Percentiles rank a stretch among this genome's conserved stretches.
Conservation (phyloP, 169 alveolate species). For the Cryptosporidium bovis region DNA sequence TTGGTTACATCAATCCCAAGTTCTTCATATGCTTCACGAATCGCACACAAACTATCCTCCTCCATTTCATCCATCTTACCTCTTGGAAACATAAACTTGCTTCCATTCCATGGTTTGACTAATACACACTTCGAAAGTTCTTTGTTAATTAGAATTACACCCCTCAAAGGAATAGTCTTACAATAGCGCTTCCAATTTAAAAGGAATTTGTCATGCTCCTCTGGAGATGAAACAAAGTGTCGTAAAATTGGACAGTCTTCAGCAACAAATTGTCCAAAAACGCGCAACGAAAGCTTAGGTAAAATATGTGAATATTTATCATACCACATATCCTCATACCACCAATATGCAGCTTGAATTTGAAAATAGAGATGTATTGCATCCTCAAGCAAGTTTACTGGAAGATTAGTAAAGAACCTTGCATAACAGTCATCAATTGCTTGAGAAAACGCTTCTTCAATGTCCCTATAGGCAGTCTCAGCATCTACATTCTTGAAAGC, state of each 20-base stretch:
- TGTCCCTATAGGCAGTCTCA: conserved; percentile 65
- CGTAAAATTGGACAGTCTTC: conserved; percentile 84
- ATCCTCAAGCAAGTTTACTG: conserved; percentile 87
- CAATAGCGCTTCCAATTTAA: conserved; percentile 84
- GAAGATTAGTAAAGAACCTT: conserved; percentile 88
- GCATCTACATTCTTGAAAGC: conserved; percentile 14
- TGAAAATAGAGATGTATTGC: conserved; percentile 88
- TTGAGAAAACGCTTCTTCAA: conserved; percentile 62
- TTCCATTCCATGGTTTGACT: conserved; percentile 88
- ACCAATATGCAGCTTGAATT: conserved; percentile 92
- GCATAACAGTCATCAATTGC: conserved; percentile 87
- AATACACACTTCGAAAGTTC: conserved; percentile 84
- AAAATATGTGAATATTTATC: conserved; percentile 83
- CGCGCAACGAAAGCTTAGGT: conserved; percentile 81
- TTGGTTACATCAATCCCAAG: conserved; percentile 89
- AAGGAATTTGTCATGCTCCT: conserved; percentile 81
- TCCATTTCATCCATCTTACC: conserved; percentile 95
- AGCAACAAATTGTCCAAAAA: conserved; percentile 85
- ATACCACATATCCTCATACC: conserved; percentile 92
- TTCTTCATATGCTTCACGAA: conserved; percentile 93
- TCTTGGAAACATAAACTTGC: conserved; percentile 91
- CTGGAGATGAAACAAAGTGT: conserved; percentile 79
- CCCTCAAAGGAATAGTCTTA: conserved; percentile 88
- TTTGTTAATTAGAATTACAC: conserved; percentile 87
- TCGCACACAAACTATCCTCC: conserved; percentile 92